A percentile compares a stretch with the other conserved stretches of the same genome.
Conservation (phyloP, 306 rosid species). For the Prinsepia uniflora region DNA sequence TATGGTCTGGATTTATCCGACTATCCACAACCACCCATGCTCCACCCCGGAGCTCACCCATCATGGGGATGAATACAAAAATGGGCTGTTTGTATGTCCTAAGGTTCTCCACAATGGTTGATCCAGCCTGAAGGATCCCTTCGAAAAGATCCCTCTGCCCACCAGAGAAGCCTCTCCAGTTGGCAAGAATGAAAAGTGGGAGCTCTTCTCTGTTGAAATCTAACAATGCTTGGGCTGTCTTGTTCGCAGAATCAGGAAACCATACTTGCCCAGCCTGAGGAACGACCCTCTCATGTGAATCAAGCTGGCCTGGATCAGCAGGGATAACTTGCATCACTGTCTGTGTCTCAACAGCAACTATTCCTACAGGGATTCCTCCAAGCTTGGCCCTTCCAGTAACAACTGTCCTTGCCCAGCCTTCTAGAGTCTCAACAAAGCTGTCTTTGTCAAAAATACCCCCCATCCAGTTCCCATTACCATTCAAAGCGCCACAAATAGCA, state of each 20-base stretch:
- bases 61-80: conserved; percentile 92
- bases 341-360: conserved; percentile 94
- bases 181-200: conserved; percentile 93
- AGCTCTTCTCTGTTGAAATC: conserved; percentile 96
- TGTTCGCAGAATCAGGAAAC: conserved; percentile 95
- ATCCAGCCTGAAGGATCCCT: conserved; percentile 98
- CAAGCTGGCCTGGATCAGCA: conserved; percentile 99
- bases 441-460: conserved; percentile 95
- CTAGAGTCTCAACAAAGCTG: conserved; percentile 95
- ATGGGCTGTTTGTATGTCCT: conserved; percentile 93
- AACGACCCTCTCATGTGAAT: conserved; percentile 93
- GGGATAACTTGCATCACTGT: conserved; percentile 97
- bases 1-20: conserved; percentile 81
- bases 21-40: conserved; percentile 99
- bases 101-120: conserved; percentile 98
- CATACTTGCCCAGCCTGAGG: conserved; percentile 99
- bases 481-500: conserved; percentile 66
- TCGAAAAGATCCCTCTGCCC: conserved; percentile 99
- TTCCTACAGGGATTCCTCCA: conserved; percentile 96
- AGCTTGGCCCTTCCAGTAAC: conserved; percentile 99
- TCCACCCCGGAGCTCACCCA: conserved; percentile 98
- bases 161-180: conserved; percentile 98
- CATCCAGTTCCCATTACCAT: conserved; percentile 70
- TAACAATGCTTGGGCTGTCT: conserved; percentile 89
- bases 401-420: conserved; percentile 98